Percentiles rank a stretch among this genome's conserved stretches.
Evolutionary conservation across 306 rosid genomes (phyloP).

Genomic region (Trichosanthes truncata): DNA sequence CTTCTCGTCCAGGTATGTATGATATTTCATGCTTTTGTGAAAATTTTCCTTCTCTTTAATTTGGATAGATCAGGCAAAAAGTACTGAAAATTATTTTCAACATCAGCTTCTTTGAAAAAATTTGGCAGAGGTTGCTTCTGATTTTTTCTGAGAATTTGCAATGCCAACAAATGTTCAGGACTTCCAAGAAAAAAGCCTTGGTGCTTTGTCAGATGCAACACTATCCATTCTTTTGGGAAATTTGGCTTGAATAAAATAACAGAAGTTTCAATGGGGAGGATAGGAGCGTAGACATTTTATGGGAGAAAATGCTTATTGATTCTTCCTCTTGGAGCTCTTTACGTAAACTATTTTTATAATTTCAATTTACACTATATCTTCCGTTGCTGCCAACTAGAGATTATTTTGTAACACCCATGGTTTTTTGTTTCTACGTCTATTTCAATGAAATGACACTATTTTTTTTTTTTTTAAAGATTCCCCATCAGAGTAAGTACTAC

Average conservation of each 20-base stretch:
- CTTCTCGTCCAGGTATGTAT: slow-evolving; percentile 90
- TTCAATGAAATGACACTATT: neutral
- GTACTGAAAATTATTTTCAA: neutral
- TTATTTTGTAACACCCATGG: neutral
- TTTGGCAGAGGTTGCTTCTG: neutral
- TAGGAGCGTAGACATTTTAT: neutral
- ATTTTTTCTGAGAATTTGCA: neutral
- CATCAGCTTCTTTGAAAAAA: neutral
- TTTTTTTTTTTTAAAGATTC: neutral
- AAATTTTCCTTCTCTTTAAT: neutral
- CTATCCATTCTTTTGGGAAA: neutral
- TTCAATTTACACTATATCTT: neutral
- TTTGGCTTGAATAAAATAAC: neutral
- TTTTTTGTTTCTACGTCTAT: neutral
- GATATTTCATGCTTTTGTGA: neutral
- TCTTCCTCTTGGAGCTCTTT: neutral
- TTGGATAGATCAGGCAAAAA: neutral
- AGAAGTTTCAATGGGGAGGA: neutral
- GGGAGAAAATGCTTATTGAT: neutral
- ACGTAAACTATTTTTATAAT: neutral
- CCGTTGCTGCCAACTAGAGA: neutral
- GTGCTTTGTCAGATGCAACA: neutral
- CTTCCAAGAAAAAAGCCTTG: neutral
- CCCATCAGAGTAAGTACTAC: no score
- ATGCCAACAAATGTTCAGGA: neutral